Conservation (phyloP, 768 basidiomycete species). For the Trametes cubensis region DNA sequence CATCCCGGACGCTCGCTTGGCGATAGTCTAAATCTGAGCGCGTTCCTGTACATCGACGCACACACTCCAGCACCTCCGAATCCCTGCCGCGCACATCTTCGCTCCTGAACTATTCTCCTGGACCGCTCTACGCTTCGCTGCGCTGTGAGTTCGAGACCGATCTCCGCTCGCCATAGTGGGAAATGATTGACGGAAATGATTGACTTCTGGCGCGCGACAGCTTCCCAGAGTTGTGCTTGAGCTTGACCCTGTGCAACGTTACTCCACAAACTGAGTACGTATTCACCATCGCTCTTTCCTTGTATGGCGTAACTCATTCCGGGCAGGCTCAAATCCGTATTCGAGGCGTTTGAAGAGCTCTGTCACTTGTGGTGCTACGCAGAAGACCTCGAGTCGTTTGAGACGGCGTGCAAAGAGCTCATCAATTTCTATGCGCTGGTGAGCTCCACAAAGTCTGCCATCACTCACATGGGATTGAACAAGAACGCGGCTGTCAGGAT, state of each 20-base stretch:
- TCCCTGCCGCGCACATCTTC: slow-evolving; percentile 72
- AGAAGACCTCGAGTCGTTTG: slow-evolving; percentile 65
- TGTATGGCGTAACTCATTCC: background rate
- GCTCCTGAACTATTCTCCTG: slow-evolving; percentile 66
- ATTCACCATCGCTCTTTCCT: background rate
- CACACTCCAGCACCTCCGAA: slow-evolving; percentile 50
- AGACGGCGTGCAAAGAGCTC: slow-evolving; percentile 65
- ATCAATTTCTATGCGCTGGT: slow-evolving; percentile 61
- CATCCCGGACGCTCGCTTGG: background rate
- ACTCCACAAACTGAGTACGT: slow-evolving; percentile 69
- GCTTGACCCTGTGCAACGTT: slow-evolving; percentile 68
- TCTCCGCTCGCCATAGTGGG: background rate
- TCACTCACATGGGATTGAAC: background rate
- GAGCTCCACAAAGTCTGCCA: slow-evolving; percentile 27
- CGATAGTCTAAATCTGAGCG: slow-evolving; percentile 2
- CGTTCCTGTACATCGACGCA: background rate
- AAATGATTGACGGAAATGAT: background rate
- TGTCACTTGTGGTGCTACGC: slow-evolving; percentile 66
- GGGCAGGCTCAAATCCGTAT: slow-evolving; percentile 58
- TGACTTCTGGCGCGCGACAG: slow-evolving; percentile 38
- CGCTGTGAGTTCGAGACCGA: slow-evolving; percentile 49
- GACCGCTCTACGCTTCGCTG: slow-evolving; percentile 63
- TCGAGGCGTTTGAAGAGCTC: slow-evolving; percentile 65
- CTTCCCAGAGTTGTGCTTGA: slow-evolving; percentile 72
- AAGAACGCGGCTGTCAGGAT: slow-evolving; percentile 38